Percentiles rank a stretch among this genome's conserved stretches.
Conservation (phyloP, 2,329 filamentous ascomycete genomes). For the Metarhizium rileyi region DNA sequence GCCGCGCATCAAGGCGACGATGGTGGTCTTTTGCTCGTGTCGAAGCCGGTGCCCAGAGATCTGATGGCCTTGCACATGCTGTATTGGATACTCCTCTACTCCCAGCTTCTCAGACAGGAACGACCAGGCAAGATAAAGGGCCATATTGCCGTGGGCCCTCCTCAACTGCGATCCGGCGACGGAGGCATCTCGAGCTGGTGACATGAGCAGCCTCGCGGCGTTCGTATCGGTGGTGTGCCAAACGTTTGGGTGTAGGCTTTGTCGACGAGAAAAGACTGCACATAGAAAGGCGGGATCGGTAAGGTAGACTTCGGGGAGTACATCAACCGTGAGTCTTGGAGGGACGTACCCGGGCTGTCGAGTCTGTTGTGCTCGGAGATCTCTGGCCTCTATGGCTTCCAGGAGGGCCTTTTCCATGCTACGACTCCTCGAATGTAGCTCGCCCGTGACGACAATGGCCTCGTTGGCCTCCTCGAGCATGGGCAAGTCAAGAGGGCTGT, state of each 20-base stretch:
- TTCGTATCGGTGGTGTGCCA: constrained; percentile 32
- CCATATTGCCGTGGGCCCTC: constrained; percentile 37
- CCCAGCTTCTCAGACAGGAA: constrained; percentile 38
- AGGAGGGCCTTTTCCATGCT: constrained; percentile 39
- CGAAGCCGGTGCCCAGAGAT: constrained; percentile 35
- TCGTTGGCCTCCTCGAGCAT: constrained; percentile 46
- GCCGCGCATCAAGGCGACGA: constrained; percentile 53
- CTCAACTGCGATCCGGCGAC: constrained; percentile 35
- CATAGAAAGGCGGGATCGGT: constrained; percentile 14
- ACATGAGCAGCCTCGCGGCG: constrained; percentile 41
- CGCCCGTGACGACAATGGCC: constrained; percentile 46
- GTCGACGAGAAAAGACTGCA: constrained; percentile 8
- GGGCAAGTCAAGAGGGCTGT: constrained; percentile 45
- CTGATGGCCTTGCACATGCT: constrained; percentile 39
- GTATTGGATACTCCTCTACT: constrained; percentile 36
- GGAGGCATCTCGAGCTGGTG: constrained; percentile 40
- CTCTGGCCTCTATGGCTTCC: constrained; percentile 28
- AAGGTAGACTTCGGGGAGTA: constrained; percentile 32
- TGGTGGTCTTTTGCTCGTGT: constrained; percentile 38
- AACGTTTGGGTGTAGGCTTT: constrained; percentile 14
- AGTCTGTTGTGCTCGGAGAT: constrained; percentile 34
- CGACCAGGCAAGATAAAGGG: constrained; percentile 43
- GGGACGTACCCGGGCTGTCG: constrained; percentile 29
- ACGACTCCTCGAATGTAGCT: constrained; percentile 34
- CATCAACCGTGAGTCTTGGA: constrained; percentile 31